These are phyloP conservation scores for Schwanniomyces sp. DNA, from an alignment of 805 yeast genomes.

Conservation along the genomic window DNA sequence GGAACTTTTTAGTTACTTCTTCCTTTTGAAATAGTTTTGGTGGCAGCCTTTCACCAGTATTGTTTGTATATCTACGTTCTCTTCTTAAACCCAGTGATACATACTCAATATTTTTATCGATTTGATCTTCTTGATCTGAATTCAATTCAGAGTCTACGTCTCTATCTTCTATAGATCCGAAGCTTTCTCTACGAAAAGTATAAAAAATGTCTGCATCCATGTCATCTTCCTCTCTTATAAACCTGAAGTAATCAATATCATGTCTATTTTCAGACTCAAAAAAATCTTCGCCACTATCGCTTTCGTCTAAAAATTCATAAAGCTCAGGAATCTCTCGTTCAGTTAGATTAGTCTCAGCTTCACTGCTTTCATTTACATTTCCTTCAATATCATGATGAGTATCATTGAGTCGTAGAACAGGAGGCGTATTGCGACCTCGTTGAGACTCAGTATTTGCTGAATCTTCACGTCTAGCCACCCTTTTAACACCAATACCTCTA, in stretches of 20 bases:
- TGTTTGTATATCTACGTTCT: constrained; percentile 13
- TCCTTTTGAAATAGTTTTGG: background rate
- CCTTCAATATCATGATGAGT: background rate
- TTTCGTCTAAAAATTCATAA: background rate
- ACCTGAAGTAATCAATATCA: constrained; percentile 16
- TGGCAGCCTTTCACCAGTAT: constrained; percentile 5
- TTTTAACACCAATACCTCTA: constrained; percentile 10
- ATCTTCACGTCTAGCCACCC: constrained; percentile 1
- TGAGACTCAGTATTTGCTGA: background rate
- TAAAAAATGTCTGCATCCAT: constrained; percentile 25
- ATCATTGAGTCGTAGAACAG: background rate
- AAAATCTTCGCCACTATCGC: constrained; percentile 19
- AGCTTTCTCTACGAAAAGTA: constrained; percentile 18
- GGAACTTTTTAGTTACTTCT: constrained; percentile 8
- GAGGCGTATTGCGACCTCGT: constrained; percentile 1
- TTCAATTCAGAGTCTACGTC: constrained; percentile 1
- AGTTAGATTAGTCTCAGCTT: background rate
- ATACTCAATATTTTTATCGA: constrained; percentile 9
- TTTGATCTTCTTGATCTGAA: constrained; percentile 1
- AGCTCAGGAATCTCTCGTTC: background rate
- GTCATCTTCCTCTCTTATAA: constrained; percentile 13
- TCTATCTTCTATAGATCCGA: constrained; percentile 7
- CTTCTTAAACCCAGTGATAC: constrained; percentile 8
- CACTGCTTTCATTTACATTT: no score
- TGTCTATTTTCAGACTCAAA: constrained; percentile 33